Percentiles rank a stretch among this genome's conserved stretches.
Conservation (phyloP, 2,329 filamentous ascomycete genomes). For the Colletotrichum higginsianum region DNA sequence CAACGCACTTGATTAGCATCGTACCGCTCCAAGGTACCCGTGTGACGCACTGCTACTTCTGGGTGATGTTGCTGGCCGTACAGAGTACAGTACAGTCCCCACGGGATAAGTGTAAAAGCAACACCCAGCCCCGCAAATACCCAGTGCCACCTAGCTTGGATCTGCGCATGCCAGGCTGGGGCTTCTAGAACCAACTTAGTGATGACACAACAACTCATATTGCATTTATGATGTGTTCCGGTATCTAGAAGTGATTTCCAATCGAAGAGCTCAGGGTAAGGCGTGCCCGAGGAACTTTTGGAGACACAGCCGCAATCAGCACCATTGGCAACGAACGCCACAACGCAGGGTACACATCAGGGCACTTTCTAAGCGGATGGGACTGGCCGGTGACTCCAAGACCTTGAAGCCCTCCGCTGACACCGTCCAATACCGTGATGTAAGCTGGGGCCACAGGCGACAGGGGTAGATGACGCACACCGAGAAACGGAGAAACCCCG, state of each 20-base stretch:
- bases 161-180: not conserved
- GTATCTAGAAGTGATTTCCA: not conserved
- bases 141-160: not conserved
- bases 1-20: slow-evolving; percentile 13
- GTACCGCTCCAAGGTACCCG: not conserved
- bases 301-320: not conserved
- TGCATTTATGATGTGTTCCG: not conserved
- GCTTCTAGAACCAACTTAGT: not conserved
- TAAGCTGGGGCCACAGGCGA: slow-evolving; percentile 1
- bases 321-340: not conserved
- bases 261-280: too few species aligned
- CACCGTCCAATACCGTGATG: not conserved
- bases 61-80: too few species aligned
- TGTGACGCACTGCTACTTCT: not conserved
- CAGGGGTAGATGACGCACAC: slow-evolving; percentile 40
- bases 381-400: not conserved
- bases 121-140: too few species aligned
- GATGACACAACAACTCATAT: not conserved
- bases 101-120: too few species aligned
- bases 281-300: not conserved
- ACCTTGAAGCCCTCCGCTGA: not conserved
- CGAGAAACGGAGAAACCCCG: slow-evolving; percentile 37
- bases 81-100: too few species aligned
- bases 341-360: not conserved
- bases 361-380: not conserved